These are phyloP conservation scores for Irpex sp. DNA, from an alignment of 1,284 basidiomycete genomes.

Conservation along the genomic window DNA sequence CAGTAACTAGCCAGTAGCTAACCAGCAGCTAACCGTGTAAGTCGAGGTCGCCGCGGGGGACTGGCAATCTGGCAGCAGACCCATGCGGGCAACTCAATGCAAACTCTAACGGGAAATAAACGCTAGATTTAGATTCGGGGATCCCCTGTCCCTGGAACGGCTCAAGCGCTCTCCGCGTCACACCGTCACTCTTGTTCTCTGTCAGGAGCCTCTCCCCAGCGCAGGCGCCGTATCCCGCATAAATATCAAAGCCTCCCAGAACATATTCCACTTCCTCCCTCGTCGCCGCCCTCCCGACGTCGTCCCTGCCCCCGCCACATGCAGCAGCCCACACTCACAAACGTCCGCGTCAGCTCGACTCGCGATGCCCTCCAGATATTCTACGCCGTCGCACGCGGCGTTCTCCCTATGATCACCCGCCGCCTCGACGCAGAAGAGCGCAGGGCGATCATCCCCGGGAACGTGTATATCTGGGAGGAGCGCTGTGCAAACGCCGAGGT, in stretches of 20 bases:
- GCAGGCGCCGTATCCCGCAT: constrained; percentile 6
- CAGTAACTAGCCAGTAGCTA: no score
- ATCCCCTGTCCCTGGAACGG: constrained; percentile 24
- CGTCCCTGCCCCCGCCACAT: constrained; percentile 23
- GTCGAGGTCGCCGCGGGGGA: background rate
- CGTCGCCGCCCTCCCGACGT: constrained; percentile 15
- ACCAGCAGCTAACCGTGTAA: background rate
- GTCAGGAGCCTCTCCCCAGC: background rate
- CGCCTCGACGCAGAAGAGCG: constrained; percentile 74
- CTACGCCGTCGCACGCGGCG: constrained; percentile 64
- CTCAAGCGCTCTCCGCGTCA: constrained; percentile 8
- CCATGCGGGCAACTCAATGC: constrained; percentile 19
- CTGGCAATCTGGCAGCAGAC: background rate
- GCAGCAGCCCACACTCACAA: constrained; percentile 70
- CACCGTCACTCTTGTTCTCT: background rate
- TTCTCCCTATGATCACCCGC: constrained; percentile 70
- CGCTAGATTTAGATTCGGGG: constrained; percentile 32
- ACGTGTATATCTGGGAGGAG: constrained; percentile 85
- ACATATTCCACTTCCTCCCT: constrained; percentile 12
- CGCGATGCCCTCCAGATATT: constrained; percentile 78
- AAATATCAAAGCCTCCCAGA: constrained; percentile 12
- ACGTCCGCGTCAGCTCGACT: constrained; percentile 71
- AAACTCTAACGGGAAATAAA: constrained; percentile 28
- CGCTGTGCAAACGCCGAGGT: constrained; percentile 73
- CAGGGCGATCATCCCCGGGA: constrained; percentile 48